Conservation (phyloP, 2,329 filamentous ascomycete genomes). For the Nannizziopsis barbatae region DNA sequence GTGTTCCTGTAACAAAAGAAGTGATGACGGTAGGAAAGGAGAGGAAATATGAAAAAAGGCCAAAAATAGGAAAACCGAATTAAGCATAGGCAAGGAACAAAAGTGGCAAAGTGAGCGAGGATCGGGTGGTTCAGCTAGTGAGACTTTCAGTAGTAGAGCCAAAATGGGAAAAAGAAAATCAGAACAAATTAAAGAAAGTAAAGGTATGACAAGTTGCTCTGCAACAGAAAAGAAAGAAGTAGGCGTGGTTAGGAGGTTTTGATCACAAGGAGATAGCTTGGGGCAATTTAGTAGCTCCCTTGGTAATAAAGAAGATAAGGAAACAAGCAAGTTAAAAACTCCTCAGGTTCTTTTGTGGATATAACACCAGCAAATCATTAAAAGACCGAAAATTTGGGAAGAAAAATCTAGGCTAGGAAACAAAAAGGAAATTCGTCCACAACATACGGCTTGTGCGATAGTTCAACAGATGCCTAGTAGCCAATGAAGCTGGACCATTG, state of each 20-base stretch:
- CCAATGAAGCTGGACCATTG: not conserved
- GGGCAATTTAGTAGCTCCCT: conserved; percentile 3
- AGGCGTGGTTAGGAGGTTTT: not conserved
- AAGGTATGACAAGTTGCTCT: conserved; percentile 5
- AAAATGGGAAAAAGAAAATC: not conserved
- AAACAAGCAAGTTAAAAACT: not conserved
- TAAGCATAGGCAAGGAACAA: conserved; percentile 2
- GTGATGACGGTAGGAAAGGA: not conserved
- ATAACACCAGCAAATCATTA: conserved; percentile 7
- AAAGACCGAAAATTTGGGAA: conserved; percentile 6
- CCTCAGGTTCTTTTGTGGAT: not conserved
- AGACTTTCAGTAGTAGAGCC: not conserved
- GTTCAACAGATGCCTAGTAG: not conserved
- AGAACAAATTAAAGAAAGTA: conserved; percentile 3
- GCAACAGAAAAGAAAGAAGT: conserved; percentile 2
- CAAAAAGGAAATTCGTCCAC: conserved; percentile 16
- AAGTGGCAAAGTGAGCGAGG: conserved; percentile 3
- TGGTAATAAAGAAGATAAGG: not conserved
- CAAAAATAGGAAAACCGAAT: not conserved
- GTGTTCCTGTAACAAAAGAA: not conserved
- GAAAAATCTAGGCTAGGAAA: conserved; percentile 4
- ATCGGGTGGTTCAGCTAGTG: not conserved
- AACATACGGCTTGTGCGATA: conserved; percentile 9
- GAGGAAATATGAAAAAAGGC: not conserved
- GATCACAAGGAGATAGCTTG: conserved; percentile 5